phyloP scores from a whole-genome alignment of 768 basidiomycete genomes.

The Lactifluus hygrophoroides region DNA sequence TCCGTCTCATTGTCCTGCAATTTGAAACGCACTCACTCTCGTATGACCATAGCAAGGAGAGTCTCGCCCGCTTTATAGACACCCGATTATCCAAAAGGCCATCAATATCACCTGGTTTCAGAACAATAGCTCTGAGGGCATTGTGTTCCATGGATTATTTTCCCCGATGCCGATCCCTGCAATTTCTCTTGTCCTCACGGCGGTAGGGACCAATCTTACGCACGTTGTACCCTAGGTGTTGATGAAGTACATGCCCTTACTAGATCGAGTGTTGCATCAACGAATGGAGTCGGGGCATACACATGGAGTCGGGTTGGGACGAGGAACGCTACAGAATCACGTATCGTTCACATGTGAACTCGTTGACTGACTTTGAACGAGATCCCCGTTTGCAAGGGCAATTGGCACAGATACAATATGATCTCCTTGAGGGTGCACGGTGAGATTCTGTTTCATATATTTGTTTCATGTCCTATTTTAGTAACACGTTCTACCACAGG shows the following conservation, averaged over 20 bases:
- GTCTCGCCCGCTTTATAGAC: background rate
- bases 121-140: background rate
- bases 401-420: background rate
- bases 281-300: slow-evolving; percentile 4
- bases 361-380: background rate
- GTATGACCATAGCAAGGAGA: background rate
- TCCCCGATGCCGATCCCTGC: background rate
- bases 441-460: background rate
- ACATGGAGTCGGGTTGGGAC: background rate
- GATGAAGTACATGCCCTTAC: background rate
- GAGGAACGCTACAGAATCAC: background rate
- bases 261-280: slow-evolving; percentile 10
- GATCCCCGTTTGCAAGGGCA: background rate
- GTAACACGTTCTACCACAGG: background rate
- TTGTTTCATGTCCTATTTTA: background rate
- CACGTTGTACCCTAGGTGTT: background rate
- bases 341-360: background rate
- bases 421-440: slow-evolving; percentile 5
- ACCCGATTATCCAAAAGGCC: slow-evolving; percentile 4
- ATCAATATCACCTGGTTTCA: slow-evolving; percentile 10
- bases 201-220: background rate
- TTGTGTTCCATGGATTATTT: background rate
- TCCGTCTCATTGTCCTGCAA: background rate
- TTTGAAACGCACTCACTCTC: background rate
- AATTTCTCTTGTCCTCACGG: slow-evolving; percentile 1